Conservation (phyloP, 202 grass and related monocot species). For the Bolboschoenoplectus hybrid region DNA sequence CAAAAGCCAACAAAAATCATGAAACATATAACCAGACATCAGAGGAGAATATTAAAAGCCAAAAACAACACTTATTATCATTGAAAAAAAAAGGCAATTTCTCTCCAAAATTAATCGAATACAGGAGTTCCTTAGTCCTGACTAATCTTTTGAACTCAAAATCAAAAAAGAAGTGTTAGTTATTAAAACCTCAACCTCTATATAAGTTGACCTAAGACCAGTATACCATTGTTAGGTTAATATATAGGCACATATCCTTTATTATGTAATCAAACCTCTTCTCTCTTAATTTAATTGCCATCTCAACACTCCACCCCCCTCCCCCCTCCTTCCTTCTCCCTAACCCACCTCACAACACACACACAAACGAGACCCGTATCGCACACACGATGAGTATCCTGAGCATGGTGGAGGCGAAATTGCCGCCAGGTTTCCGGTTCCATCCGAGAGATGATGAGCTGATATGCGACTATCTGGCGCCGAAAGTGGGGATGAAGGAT, state of each 20-base stretch:
- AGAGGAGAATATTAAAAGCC: not conserved
- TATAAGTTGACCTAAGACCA: constrained; percentile 27
- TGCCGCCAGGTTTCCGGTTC: constrained; percentile 96
- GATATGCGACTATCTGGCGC: constrained; percentile 87
- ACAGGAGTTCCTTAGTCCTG: not conserved
- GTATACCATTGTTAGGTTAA: constrained; percentile 8
- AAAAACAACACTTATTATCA: not conserved
- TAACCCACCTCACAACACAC: not conserved
- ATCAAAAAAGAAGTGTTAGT: not conserved
- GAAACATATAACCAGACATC: not conserved
- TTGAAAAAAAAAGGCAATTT: not conserved
- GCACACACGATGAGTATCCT: constrained; percentile 62
- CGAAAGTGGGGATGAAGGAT: constrained; percentile 55
- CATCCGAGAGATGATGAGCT: constrained; percentile 94
- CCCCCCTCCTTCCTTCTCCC: not conserved
- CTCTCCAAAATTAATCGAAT: not conserved
- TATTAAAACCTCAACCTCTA: constrained; percentile 28
- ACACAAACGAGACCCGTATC: not conserved
- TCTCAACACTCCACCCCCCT: constrained; percentile 18
- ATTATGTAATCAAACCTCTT: not conserved
- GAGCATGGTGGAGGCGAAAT: constrained; percentile 91
- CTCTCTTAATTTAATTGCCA: constrained; percentile 31
- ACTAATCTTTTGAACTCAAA: not conserved
- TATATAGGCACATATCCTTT: constrained; percentile 14
- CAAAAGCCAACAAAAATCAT: not conserved